Evolutionary conservation across 345 rosid species (phyloP).

Genomic region (Geranium brycei): DNA sequence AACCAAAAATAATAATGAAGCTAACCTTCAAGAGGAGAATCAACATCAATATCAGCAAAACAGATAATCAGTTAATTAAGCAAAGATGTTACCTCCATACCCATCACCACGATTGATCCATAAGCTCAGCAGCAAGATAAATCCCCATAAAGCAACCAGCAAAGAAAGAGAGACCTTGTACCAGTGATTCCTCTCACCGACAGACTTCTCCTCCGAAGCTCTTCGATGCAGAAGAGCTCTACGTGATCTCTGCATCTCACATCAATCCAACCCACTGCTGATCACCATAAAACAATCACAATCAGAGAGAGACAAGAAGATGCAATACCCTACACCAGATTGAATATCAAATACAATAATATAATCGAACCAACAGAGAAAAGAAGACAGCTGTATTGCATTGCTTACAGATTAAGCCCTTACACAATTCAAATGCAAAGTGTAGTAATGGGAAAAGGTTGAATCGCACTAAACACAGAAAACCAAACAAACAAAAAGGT

Average conservation of each 20-base stretch:
- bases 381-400: not conserved
- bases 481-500: not conserved
- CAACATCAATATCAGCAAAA: not conserved
- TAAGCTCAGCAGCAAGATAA: conserved; percentile 49
- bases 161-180: conserved; percentile 62
- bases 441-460: too few species aligned
- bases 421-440: not conserved
- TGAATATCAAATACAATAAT: not conserved
- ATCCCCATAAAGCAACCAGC: conserved; percentile 57
- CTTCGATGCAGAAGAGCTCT: conserved; percentile 65
- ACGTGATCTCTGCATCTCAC: conserved; percentile 80
- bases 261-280: conserved; percentile 24
- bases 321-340: conserved; percentile 5
- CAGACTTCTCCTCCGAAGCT: conserved; percentile 32
- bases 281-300: conserved; percentile 1
- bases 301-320: not conserved
- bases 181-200: conserved; percentile 25
- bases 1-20: too few species aligned
- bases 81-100: conserved; percentile 29
- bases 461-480: too few species aligned
- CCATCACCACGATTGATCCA: conserved; percentile 57
- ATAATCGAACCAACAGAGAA: not conserved
- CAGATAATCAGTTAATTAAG: not conserved
- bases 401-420: not conserved
- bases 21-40: not conserved